These are phyloP conservation scores for Trifolium repens DNA, from an alignment of 306 rosid genomes.

Conservation along the genomic window DNA sequence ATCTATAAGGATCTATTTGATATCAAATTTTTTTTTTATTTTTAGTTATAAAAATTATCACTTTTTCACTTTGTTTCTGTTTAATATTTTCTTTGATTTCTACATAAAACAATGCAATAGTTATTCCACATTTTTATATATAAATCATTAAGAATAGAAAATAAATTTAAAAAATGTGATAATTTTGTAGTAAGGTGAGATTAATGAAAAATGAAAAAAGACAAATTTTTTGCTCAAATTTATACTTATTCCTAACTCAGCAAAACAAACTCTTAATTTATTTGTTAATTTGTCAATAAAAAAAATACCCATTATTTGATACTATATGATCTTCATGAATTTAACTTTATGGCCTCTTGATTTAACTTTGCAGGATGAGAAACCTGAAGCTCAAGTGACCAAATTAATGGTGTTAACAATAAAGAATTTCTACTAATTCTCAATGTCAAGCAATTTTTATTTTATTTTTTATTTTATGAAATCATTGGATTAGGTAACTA, in stretches of 20 bases:
- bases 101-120: neutral
- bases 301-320: no score
- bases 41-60: neutral
- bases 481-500: slow-evolving; percentile 3
- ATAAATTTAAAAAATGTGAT: neutral
- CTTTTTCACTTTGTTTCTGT: neutral
- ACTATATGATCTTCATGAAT: neutral
- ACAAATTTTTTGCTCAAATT: neutral
- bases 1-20: neutral
- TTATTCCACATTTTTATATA: neutral
- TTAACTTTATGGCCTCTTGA: neutral
- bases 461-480: neutral
- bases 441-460: slow-evolving; percentile 5
- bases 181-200: neutral
- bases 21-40: neutral
- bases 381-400: slow-evolving; percentile 63
- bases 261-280: no score
- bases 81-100: neutral
- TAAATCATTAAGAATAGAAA: neutral
- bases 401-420: slow-evolving; percentile 21
- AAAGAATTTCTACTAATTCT: slow-evolving; percentile 17
- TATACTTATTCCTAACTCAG: no score
- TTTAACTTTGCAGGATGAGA: slow-evolving; percentile 61
- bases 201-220: neutral
- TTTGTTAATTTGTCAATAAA: no score